These are phyloP conservation scores for Colletotrichum chrysophilum DNA, from an alignment of 2,329 filamentous ascomycete genomes.

Conservation along the genomic window DNA sequence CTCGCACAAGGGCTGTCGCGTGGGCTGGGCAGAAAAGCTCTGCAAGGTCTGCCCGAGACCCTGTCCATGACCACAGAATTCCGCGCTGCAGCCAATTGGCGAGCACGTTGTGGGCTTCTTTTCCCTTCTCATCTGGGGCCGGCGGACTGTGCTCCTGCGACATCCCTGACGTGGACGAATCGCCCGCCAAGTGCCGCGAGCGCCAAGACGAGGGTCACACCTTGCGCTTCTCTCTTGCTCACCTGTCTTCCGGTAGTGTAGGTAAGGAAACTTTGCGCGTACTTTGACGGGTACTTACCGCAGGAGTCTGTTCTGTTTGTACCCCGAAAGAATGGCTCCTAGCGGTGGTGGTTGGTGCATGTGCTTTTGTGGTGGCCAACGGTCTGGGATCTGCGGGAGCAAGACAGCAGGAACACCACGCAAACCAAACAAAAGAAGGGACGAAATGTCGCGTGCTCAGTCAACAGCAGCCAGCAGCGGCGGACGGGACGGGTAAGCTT, in stretches of 20 bases:
- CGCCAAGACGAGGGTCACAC: slow-evolving; percentile 9
- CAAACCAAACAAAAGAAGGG: not conserved
- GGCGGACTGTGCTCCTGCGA: not conserved
- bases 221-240: not conserved
- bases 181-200: slow-evolving; percentile 14
- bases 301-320: not conserved
- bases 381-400: not conserved
- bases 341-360: not conserved
- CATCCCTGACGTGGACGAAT: slow-evolving; percentile 20
- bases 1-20: not conserved
- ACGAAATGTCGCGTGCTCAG: slow-evolving; percentile 16
- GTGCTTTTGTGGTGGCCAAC: not conserved
- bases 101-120: not conserved
- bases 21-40: not conserved
- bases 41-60: not conserved
- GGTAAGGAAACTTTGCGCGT: not conserved
- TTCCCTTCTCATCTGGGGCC: not conserved
- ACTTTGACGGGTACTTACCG: not conserved
- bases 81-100: not conserved
- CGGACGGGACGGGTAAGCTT: not conserved
- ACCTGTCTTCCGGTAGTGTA: not conserved
- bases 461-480: not conserved
- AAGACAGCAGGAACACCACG: not conserved
- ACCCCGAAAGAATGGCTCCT: not conserved
- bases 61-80: not conserved